Conservation (phyloP, 140 eudicot genomes). For the Erigeron philadelphicus region DNA sequence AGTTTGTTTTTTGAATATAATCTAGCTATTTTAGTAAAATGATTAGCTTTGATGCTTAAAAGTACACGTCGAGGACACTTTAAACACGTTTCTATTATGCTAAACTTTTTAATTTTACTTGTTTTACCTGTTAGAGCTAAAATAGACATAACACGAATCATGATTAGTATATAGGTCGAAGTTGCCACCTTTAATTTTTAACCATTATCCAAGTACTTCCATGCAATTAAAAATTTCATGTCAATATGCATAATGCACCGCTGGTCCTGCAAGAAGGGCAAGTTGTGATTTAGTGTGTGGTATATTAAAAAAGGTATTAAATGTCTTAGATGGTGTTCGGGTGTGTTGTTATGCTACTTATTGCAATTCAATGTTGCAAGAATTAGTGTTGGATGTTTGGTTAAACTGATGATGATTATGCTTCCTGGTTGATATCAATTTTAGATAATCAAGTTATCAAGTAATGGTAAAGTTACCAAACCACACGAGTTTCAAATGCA, state of each 20-base stretch:
- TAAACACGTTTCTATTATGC: neutral
- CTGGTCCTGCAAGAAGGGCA: too few species aligned
- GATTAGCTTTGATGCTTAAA: too few species aligned
- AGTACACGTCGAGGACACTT: neutral
- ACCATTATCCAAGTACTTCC: slow-evolving; percentile 44
- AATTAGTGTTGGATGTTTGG: too few species aligned
- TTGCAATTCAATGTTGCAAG: neutral
- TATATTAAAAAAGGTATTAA: too few species aligned
- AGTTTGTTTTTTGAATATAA: neutral
- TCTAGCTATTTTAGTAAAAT: neutral
- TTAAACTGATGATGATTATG: too few species aligned
- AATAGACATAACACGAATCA: neutral
- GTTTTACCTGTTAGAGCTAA: neutral
- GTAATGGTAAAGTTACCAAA: too few species aligned
- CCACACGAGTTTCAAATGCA: too few species aligned
- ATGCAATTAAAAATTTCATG: slow-evolving; percentile 15
- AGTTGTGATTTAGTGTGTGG: too few species aligned
- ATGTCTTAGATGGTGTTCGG: too few species aligned
- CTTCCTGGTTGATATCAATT: too few species aligned
- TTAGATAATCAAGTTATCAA: too few species aligned
- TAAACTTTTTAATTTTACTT: neutral
- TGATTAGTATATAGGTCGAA: neutral
- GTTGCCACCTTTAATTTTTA: slow-evolving; percentile 12
- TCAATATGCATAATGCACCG: neutral
- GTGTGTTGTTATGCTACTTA: neutral